These are phyloP conservation scores for Lactarius sanguifluus DNA, from an alignment of 768 basidiomycete species.

Conservation along the genomic window DNA sequence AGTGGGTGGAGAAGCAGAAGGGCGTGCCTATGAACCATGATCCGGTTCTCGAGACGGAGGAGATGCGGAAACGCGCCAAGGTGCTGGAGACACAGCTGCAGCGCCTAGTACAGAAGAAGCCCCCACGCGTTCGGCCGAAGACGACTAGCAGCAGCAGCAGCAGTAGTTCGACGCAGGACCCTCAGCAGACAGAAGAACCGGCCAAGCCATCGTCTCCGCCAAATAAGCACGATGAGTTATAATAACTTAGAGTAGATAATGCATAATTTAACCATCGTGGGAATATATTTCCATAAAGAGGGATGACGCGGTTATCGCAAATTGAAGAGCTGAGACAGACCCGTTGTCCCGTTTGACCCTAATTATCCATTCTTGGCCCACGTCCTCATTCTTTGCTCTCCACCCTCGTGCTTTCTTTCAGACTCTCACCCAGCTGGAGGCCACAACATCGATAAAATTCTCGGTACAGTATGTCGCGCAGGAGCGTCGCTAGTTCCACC, in stretches of 20 bases:
- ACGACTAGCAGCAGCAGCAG: slow-evolving; percentile 27
- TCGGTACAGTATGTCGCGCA: slow-evolving; percentile 54
- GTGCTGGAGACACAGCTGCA: slow-evolving; percentile 73
- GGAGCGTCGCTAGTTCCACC: slow-evolving; percentile 59
- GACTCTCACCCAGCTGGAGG: neutral
- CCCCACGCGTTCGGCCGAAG: slow-evolving; percentile 61
- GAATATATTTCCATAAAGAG: slow-evolving; percentile 11
- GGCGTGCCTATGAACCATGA: slow-evolving; percentile 69
- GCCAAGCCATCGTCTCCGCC: neutral
- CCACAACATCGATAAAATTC: neutral
- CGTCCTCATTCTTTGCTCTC: neutral
- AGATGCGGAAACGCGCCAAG: slow-evolving; percentile 84
- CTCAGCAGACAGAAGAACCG: slow-evolving; percentile 17
- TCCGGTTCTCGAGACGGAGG: slow-evolving; percentile 80
- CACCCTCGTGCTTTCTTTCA: neutral
- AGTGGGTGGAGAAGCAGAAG: slow-evolving; percentile 82
- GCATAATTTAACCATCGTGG: slow-evolving; percentile 1
- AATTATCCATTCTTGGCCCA: neutral
- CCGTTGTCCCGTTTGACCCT: neutral
- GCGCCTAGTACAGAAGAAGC: slow-evolving; percentile 65
- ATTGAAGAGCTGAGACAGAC: neutral
- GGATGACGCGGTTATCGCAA: neutral
- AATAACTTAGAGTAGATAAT: neutral
- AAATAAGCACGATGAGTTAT: slow-evolving; percentile 19
- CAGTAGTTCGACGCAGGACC: slow-evolving; percentile 35